phyloP scores from a whole-genome alignment of 1,139 yeast species.

The Lodderomyces orthopsilosis region DNA sequence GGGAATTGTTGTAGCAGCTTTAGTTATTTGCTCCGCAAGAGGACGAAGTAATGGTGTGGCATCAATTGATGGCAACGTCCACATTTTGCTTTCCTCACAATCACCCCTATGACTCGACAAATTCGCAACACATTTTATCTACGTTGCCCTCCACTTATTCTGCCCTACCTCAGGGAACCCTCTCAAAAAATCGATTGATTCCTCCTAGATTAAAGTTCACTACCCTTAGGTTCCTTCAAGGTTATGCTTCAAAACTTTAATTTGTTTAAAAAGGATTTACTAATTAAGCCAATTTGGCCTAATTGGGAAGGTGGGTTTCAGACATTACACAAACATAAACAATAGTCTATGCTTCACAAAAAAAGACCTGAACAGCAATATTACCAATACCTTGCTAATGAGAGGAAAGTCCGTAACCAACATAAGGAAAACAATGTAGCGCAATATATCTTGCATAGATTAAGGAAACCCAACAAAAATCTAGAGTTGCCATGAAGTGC shows the following conservation, averaged over 20 bases:
- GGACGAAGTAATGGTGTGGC: no score
- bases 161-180: neutral
- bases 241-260: neutral
- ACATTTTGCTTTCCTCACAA: no score
- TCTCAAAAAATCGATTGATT: neutral
- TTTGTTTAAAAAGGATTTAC: neutral
- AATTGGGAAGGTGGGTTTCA: neutral
- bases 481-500: no score
- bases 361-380: neutral
- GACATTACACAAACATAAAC: neutral
- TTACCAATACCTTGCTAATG: no score
- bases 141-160: no score
- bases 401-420: no score
- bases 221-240: neutral
- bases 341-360: neutral
- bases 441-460: neutral
- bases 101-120: no score
- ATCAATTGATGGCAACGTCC: no score
- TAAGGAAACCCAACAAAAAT: no score
- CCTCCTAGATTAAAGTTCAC: neutral
- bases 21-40: no score
- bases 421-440: neutral
- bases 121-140: no score
- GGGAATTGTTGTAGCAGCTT: no score
- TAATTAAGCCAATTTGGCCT: conserved; percentile 1